Conservation (phyloP, 2,329 filamentous ascomycete genomes). For the Pseudogymnoascus sp. region DNA sequence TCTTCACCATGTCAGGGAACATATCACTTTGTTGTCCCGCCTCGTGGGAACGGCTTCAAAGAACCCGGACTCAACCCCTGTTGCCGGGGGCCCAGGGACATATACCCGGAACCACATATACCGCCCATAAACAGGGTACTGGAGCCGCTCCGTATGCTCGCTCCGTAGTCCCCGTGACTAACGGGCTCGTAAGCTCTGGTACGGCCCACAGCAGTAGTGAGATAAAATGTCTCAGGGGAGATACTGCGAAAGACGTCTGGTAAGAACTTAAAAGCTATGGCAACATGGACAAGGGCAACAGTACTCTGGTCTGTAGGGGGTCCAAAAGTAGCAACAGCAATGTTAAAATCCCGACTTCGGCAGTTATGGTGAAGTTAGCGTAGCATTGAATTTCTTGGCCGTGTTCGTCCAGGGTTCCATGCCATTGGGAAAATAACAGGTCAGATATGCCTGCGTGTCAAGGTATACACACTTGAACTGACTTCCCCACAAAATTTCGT, state of each 20-base stretch:
- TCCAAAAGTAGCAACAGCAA: neutral
- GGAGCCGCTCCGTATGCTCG: neutral
- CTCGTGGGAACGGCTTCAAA: neutral
- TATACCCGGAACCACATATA: conserved; percentile 6
- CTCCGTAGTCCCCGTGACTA: neutral
- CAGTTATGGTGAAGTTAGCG: neutral
- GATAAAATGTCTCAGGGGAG: neutral
- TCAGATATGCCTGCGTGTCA: neutral
- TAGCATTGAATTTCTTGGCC: neutral
- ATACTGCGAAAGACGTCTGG: neutral
- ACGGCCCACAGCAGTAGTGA: neutral
- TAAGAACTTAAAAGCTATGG: neutral
- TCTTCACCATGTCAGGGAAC: neutral
- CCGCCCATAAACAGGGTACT: neutral
- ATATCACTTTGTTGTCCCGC: neutral
- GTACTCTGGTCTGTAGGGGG: neutral
- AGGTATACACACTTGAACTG: neutral
- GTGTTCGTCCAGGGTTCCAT: neutral
- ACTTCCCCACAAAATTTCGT: neutral
- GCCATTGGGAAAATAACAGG: neutral
- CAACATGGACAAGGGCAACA: neutral
- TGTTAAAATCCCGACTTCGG: neutral
- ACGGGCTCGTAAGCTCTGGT: neutral
- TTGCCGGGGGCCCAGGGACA: neutral
- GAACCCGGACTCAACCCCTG: neutral